Evolutionary conservation across 106 monocot genomes (phyloP).

Genomic region (Alisma plantagoaquatica): DNA sequence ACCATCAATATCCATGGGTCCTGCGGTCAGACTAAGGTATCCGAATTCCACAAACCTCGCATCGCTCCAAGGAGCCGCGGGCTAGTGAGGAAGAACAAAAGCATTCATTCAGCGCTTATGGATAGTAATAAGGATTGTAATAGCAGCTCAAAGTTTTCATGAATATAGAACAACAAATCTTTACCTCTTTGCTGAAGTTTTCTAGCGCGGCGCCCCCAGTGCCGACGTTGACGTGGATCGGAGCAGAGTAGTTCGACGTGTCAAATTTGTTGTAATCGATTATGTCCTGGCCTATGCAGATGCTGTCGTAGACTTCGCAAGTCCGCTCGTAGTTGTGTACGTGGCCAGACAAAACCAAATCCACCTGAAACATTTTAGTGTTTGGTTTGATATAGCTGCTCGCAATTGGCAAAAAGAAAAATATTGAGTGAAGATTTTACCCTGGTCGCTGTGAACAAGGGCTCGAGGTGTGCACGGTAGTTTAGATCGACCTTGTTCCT

Average conservation of each 20-base stretch:
- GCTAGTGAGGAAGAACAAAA: conserved; percentile 5
- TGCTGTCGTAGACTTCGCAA: conserved; percentile 44
- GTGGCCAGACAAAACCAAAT: conserved; percentile 68
- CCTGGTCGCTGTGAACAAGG: too few species aligned
- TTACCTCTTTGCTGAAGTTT: conserved; percentile 25
- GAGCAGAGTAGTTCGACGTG: conserved; percentile 47
- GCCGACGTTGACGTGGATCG: conserved; percentile 62
- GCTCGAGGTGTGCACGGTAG: too few species aligned
- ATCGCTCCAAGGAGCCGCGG: conserved; percentile 52
- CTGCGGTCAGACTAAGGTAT: conserved; percentile 43
- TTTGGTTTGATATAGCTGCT: too few species aligned
- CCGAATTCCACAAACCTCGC: conserved; percentile 49
- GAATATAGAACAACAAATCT: conserved; percentile 8
- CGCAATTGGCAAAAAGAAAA: too few species aligned
- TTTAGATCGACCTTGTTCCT: too few species aligned
- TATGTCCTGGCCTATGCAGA: conserved; percentile 49
- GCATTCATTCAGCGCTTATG: neutral
- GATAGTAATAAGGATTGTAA: neutral
- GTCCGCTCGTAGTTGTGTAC: conserved; percentile 83
- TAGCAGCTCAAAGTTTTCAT: neutral
- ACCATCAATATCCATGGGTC: conserved; percentile 24
- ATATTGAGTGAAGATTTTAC: too few species aligned
- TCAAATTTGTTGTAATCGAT: conserved; percentile 45
- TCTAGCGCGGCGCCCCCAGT: conserved; percentile 70
- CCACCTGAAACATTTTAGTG: conserved; percentile 32